These are phyloP conservation scores for Sabuloglossum arenarium DNA, from an alignment of 495 filamentous ascomycete genomes.

Conservation along the genomic window DNA sequence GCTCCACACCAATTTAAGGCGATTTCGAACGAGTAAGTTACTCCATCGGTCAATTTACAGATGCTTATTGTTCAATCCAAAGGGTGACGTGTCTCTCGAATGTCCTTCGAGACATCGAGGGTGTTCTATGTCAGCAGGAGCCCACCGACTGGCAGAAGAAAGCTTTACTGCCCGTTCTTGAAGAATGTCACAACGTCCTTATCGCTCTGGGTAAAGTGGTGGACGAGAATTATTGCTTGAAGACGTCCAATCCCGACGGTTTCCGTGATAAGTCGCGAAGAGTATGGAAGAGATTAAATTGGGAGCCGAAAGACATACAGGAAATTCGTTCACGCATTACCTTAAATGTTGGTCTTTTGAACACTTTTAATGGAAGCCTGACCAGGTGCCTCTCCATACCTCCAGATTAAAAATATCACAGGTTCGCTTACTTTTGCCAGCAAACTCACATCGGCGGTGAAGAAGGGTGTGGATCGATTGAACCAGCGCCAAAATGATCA, in stretches of 20 bases:
- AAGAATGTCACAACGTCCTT: constrained; percentile 9
- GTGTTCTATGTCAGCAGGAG: not conserved
- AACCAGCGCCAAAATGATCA: not conserved
- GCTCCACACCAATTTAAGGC: constrained; percentile 14
- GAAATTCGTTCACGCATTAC: constrained; percentile 13
- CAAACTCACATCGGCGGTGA: not conserved
- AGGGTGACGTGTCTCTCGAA: constrained; percentile 11
- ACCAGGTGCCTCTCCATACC: not conserved
- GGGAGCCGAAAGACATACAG: constrained; percentile 15
- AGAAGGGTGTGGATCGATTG: not conserved
- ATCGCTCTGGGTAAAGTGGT: constrained; percentile 7
- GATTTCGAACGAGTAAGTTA: constrained; percentile 8
- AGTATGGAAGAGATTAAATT: constrained; percentile 15
- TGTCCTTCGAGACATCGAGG: constrained; percentile 11
- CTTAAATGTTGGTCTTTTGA: constrained; percentile 11
- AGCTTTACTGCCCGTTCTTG: constrained; percentile 6
- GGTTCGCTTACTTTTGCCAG: not conserved
- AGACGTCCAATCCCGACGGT: constrained; percentile 3
- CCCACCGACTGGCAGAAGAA: constrained; percentile 4
- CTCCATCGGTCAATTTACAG: not conserved
- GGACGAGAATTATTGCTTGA: not conserved
- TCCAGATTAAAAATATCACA: not conserved
- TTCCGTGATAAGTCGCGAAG: constrained; percentile 5
- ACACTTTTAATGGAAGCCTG: constrained; percentile 6
- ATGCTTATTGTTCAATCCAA: not conserved